Evolutionary conservation across 768 basidiomycete genomes (phyloP).

Genomic region (Tremella yokohamensis): DNA sequence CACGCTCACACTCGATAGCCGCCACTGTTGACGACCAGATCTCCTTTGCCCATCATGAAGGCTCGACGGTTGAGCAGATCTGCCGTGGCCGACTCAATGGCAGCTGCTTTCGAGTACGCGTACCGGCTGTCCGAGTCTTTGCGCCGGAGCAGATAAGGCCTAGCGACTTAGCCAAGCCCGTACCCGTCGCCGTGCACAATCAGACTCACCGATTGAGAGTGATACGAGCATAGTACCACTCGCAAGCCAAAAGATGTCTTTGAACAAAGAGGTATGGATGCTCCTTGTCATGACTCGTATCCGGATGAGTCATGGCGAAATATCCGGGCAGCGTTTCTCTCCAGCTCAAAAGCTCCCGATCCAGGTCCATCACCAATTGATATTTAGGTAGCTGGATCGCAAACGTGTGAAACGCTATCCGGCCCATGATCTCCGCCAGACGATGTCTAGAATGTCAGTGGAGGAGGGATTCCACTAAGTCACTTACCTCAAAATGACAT

Average conservation of each 20-base stretch:
- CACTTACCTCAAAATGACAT: conserved; percentile 48
- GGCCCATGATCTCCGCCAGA: conserved; percentile 51
- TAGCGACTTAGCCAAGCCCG: conserved; percentile 9
- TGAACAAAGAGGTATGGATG: conserved; percentile 52
- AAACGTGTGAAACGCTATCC: conserved; percentile 51
- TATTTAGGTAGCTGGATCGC: conserved; percentile 51
- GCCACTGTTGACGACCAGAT: conserved; percentile 49
- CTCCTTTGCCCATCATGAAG: conserved; percentile 51
- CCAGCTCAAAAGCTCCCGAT: conserved; percentile 50
- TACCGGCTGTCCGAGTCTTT: conserved; percentile 47
- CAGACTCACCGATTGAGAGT: conserved; percentile 45
- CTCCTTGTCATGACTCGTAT: conserved; percentile 45
- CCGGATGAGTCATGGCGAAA: conserved; percentile 46
- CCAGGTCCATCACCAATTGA: conserved; percentile 50
- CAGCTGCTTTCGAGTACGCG: conserved; percentile 49
- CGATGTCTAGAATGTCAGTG: conserved; percentile 34
- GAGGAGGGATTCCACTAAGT: background rate
- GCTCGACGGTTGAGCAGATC: conserved; percentile 50
- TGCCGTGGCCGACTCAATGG: conserved; percentile 52
- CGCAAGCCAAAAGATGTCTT: conserved; percentile 50
- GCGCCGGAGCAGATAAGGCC: conserved; percentile 50
- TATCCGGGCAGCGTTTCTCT: conserved; percentile 38
- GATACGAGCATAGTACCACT: conserved; percentile 51
- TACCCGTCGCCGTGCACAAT: background rate
- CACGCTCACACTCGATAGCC: conserved; percentile 48